Conservation (phyloP, 495 filamentous ascomycete species). For the Umbilicaria muhlenbergii region DNA sequence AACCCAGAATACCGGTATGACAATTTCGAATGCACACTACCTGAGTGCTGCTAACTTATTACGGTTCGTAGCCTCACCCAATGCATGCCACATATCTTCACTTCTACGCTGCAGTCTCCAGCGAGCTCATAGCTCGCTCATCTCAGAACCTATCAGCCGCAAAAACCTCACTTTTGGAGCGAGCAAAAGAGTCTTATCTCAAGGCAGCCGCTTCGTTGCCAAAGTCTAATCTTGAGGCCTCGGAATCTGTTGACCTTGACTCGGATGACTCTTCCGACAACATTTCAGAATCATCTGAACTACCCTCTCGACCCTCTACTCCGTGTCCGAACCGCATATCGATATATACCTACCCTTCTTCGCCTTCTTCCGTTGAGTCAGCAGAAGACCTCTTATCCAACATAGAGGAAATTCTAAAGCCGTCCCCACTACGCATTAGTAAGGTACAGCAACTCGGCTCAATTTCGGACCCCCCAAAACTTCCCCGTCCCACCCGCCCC, state of each 20-base stretch:
- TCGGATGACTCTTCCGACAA: too few relatives aligned
- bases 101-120: constrained; percentile 30
- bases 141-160: constrained; percentile 26
- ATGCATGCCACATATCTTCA: constrained; percentile 25
- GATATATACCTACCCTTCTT: too few relatives aligned
- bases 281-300: too few relatives aligned
- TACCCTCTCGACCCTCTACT: too few relatives aligned
- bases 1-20: constrained; percentile 17
- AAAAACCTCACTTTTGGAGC: constrained; percentile 22
- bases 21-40: too few relatives aligned
- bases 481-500: background rate
- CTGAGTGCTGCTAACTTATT: background rate
- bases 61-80: constrained; percentile 18
- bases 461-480: background rate
- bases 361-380: too few relatives aligned
- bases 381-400: background rate
- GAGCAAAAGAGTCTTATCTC: constrained; percentile 17
- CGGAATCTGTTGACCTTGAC: too few relatives aligned
- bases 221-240: too few relatives aligned
- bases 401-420: background rate
- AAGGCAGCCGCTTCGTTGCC: constrained; percentile 6
- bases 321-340: too few relatives aligned
- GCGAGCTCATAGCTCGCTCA: constrained; percentile 25
- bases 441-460: too few relatives aligned
- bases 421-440: too few relatives aligned